A percentile compares a stretch with the other conserved stretches of the same genome.
These are phyloP conservation scores for Yamadazyma diospyri DNA, from an alignment of 1,139 yeast genomes.

Conservation along the genomic window DNA sequence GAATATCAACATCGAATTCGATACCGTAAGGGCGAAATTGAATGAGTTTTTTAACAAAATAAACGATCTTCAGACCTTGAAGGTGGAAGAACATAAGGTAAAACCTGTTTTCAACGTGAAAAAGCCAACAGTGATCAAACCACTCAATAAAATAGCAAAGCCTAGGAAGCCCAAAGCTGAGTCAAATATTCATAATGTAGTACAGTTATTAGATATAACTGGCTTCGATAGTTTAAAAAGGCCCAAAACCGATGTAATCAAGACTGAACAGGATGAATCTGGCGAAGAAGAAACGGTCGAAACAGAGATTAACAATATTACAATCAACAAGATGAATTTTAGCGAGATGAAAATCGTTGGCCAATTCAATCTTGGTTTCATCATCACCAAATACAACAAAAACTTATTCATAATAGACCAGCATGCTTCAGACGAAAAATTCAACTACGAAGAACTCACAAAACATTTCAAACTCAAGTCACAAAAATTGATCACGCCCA, in stretches of 20 bases:
- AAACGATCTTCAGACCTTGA: slow-evolving; percentile 5
- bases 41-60: slow-evolving; percentile 3
- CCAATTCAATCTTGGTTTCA: slow-evolving; percentile 90
- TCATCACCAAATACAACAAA: slow-evolving; percentile 54
- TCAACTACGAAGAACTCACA: slow-evolving; percentile 71
- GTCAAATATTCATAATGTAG: slow-evolving; percentile 3
- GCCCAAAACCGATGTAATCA: not conserved
- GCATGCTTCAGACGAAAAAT: slow-evolving; percentile 96
- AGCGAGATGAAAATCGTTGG: slow-evolving; percentile 74
- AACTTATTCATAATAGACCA: slow-evolving; percentile 89
- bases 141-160: not conserved
- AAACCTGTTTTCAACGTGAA: not conserved
- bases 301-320: slow-evolving; percentile 21
- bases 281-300: not conserved
- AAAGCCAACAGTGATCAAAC: too few species aligned
- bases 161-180: slow-evolving; percentile 1
- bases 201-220: not conserved
- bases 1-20: slow-evolving; percentile 59
- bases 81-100: not conserved
- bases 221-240: not conserved
- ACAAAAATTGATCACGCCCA: slow-evolving; percentile 73
- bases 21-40: not conserved
- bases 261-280: not conserved
- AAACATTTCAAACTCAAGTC: slow-evolving; percentile 44
- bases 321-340: slow-evolving; percentile 64